A percentile compares a stretch with the other conserved stretches of the same genome.
Conservation (phyloP, 371 early-diverging fungal genomes). For the Thermomucor indicae-seudaticae region DNA sequence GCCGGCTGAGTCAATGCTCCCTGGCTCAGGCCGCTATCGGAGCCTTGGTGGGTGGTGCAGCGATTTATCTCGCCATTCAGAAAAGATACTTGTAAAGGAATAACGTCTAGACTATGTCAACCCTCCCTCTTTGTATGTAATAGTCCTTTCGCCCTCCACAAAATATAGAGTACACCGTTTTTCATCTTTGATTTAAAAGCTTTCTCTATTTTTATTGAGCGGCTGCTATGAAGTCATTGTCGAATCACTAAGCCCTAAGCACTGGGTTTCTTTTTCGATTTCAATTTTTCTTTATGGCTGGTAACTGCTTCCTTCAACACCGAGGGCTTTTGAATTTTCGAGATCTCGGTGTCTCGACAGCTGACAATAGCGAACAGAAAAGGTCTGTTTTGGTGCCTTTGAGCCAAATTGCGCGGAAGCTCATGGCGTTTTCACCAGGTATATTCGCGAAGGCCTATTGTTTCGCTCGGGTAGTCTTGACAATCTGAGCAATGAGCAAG, state of each 20-base stretch:
- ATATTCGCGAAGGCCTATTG: slow-evolving; percentile 22
- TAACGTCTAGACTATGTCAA: too few species aligned
- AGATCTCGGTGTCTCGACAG: slow-evolving; percentile 13
- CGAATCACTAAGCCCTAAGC: too few species aligned
- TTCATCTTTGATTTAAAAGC: too few species aligned
- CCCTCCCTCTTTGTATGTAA: background rate
- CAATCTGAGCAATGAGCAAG: slow-evolving; percentile 10
- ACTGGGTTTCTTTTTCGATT: too few species aligned
- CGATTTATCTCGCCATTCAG: background rate
- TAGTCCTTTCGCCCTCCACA: too few species aligned
- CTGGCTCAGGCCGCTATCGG: too few species aligned
- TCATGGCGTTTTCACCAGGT: slow-evolving; percentile 4
- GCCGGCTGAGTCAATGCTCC: too few species aligned
- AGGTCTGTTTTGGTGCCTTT: slow-evolving; percentile 1
- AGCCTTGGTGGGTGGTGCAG: background rate
- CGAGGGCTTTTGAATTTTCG: slow-evolving; percentile 13
- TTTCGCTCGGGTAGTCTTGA: slow-evolving; percentile 30
- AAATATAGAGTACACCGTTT: too few species aligned
- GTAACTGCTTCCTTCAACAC: background rate
- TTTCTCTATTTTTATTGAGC: too few species aligned
- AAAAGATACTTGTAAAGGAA: background rate
- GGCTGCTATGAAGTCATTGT: too few species aligned
- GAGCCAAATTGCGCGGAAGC: background rate
- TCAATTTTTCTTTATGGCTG: too few species aligned
- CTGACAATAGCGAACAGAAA: slow-evolving; percentile 1